Conservation (phyloP, 1,284 basidiomycete genomes). For the Sutorius eximius region DNA sequence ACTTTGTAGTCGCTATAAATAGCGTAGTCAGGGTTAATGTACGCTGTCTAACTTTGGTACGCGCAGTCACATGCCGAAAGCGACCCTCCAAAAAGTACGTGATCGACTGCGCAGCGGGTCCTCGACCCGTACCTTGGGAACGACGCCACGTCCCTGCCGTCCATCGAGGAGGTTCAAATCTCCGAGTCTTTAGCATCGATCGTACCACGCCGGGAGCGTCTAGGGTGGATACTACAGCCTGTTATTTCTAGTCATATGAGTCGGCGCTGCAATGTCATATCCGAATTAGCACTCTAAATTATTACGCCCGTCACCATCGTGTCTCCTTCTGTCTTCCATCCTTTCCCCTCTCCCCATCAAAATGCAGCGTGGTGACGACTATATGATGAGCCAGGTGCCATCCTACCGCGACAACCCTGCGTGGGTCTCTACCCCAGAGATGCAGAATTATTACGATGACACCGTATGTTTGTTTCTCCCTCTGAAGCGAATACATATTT, state of each 20-base stretch:
- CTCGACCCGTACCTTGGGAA: background rate
- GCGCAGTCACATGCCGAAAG: background rate
- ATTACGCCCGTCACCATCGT: background rate
- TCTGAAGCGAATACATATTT: conserved; percentile 12
- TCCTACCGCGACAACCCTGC: conserved; percentile 28
- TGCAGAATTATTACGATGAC: conserved; percentile 37
- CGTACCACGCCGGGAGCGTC: no score
- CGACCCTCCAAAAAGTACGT: background rate
- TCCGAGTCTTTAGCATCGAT: no score
- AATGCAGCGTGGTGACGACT: conserved; percentile 31
- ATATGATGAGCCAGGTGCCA: conserved; percentile 31
- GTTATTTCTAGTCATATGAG: background rate
- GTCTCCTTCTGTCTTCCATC: background rate
- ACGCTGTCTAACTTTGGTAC: background rate
- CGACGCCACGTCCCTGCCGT: background rate
- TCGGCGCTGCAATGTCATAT: background rate
- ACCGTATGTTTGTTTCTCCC: conserved; percentile 17
- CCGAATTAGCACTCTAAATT: conserved; percentile 2
- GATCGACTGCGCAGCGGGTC: background rate
- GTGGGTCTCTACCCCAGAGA: conserved; percentile 22
- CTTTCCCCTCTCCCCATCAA: background rate
- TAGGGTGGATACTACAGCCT: no score
- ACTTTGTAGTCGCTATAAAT: background rate
- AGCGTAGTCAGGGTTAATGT: conserved; percentile 1
- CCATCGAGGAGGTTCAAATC: background rate